These are phyloP conservation scores for Colletotrichum tropicicola DNA, from an alignment of 2,329 filamentous ascomycete species.

Conservation along the genomic window DNA sequence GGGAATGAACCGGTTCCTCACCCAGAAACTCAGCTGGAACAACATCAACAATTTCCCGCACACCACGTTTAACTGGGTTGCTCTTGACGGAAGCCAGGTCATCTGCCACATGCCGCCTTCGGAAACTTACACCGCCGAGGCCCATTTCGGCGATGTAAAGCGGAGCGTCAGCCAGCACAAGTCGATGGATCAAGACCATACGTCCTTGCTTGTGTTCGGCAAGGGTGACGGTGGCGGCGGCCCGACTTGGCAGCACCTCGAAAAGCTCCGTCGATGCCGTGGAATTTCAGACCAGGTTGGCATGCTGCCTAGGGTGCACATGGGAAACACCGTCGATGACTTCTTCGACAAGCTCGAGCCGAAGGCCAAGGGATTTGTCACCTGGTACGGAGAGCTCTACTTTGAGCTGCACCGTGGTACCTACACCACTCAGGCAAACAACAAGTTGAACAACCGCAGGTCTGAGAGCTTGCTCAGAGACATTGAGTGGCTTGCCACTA, in stretches of 20 bases:
- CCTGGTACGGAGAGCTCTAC: conserved; percentile 98
- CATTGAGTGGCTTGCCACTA: conserved; percentile 86
- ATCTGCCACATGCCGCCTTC: conserved; percentile 97
- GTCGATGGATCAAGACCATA: conserved; percentile 91
- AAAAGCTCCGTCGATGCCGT: conserved; percentile 92
- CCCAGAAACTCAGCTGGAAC: conserved; percentile 99
- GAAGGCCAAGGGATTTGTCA: conserved; percentile 82
- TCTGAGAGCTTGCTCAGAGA: conserved; percentile 87
- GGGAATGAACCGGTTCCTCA: conserved; percentile 97
- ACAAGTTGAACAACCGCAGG: conserved; percentile 92
- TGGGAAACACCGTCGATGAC: conserved; percentile 91
- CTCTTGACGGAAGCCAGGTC: conserved; percentile 94
- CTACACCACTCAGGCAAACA: conserved; percentile 97
- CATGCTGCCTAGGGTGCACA: conserved; percentile 83
- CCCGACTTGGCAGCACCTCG: conserved; percentile 91
- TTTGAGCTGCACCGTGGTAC: conserved; percentile 97
- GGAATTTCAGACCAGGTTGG: conserved; percentile 90
- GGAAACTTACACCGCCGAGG: conserved; percentile 94
- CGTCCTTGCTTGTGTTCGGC: conserved; percentile 91
- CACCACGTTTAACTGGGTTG: conserved; percentile 98
- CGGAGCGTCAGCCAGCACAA: conserved; percentile 93
- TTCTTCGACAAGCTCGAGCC: conserved; percentile 89
- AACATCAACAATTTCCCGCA: conserved; percentile 99
- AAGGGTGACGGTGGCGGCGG: conserved; percentile 97
- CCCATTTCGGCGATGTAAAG: conserved; percentile 93